A percentile compares a stretch with the other conserved stretches of the same genome.
phyloP scores from a whole-genome alignment of 1,139 yeast genomes.

The Taphrina populina region DNA sequence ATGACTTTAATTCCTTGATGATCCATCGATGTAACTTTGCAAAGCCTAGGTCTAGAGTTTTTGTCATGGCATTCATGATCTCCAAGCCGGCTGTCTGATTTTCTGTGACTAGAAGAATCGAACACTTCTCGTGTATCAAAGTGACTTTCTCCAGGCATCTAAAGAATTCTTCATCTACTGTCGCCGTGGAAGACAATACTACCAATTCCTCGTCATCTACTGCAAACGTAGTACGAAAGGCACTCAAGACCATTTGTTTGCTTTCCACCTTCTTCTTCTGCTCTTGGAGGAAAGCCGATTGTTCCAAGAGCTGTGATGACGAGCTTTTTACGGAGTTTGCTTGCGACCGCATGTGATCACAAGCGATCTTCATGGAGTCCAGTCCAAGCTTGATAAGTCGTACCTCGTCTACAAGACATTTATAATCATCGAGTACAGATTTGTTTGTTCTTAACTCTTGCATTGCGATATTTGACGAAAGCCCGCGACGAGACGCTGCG shows the following conservation, averaged over 20 bases:
- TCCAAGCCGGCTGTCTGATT: slow-evolving; percentile 70
- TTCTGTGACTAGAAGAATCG: slow-evolving; percentile 64
- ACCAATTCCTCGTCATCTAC: slow-evolving; percentile 64
- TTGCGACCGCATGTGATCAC: slow-evolving; percentile 24
- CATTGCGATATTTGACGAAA: slow-evolving; percentile 69
- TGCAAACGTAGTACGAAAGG: slow-evolving; percentile 53
- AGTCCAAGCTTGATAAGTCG: slow-evolving; percentile 1
- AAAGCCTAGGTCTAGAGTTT: slow-evolving; percentile 54
- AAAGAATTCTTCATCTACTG: slow-evolving; percentile 61
- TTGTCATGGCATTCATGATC: slow-evolving; percentile 62
- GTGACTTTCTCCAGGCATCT: slow-evolving; percentile 61
- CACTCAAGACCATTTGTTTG: slow-evolving; percentile 9
- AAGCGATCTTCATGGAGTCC: neutral
- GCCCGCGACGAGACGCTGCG: slow-evolving; percentile 52
- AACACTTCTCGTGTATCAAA: slow-evolving; percentile 64
- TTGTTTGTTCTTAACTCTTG: slow-evolving; percentile 66
- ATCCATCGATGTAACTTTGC: slow-evolving; percentile 52
- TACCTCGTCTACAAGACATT: slow-evolving; percentile 42
- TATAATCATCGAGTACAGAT: slow-evolving; percentile 59
- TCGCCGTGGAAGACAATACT: slow-evolving; percentile 44
- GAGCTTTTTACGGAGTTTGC: slow-evolving; percentile 42
- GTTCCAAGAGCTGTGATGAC: slow-evolving; percentile 47
- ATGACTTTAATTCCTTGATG: slow-evolving; percentile 45
- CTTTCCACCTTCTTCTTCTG: slow-evolving; percentile 39
- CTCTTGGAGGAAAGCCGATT: slow-evolving; percentile 46